Evolutionary conservation across 2,329 filamentous ascomycete species (phyloP), one percentile per base, ranked within the genome.

Genomic region (Davidsoniella australis): DNA sequence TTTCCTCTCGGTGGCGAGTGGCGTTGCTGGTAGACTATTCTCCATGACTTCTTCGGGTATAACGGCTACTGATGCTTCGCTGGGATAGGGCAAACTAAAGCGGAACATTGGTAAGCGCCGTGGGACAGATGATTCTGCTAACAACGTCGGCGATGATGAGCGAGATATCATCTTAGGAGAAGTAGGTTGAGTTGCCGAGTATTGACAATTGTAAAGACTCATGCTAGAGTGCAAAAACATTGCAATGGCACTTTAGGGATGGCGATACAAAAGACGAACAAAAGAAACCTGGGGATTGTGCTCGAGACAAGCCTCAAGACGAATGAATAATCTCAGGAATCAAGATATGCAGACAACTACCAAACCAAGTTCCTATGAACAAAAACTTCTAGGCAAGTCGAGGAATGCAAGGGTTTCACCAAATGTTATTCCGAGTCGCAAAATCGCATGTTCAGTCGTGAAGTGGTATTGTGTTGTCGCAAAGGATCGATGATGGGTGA

Each of bases 191-290:
- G 49, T 18, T 37, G 41, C 26, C 29, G 37, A 14, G 56, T 72
- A 77, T 58, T 77, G 73, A 58, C 77, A 74, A 59, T 73, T 74
- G 58, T 78, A 73, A 17, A 78, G 65, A 61, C 73, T 71, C 45
- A 74, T 74, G 42, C 72, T 74, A 16, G 72, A 67, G 57, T 78
- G 75, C 33, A 78, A 63, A 58, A 78, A 75, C 75, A 78, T 78
- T 55, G 45, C 48, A 50, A 38, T 47, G 23, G 41, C 16, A 39
- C n/a, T 20, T 18, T 16, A 38, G 39, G 37, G 24, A 50, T 33
- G 38, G 36, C 17, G 12, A 20, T 29, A 39, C 10, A 47, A 40
- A 18, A 48, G 38, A 17, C 18, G 38, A 29, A 37, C 18, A 18
- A 23, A 16, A 49, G 18, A 44, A 45, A 17, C 5, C 26, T 16